Conservation (phyloP, 2,329 filamentous ascomycete species). For the Beauveria scarabaeidicola region DNA sequence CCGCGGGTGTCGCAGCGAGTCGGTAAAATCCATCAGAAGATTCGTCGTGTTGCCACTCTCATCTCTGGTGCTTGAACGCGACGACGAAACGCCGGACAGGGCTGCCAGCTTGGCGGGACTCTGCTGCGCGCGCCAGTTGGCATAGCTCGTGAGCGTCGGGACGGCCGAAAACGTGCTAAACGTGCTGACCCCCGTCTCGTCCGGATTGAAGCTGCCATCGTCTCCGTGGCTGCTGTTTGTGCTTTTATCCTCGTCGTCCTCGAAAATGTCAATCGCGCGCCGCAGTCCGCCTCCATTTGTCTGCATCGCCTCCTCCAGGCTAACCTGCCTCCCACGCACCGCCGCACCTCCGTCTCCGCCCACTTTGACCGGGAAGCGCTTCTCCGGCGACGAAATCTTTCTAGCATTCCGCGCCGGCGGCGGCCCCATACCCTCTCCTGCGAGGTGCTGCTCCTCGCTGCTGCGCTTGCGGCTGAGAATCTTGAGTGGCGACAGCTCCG, state of each 20-base stretch:
- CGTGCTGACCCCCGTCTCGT: slow-evolving; percentile 70
- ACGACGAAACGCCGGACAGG: slow-evolving; percentile 28
- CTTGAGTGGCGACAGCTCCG: slow-evolving; percentile 49
- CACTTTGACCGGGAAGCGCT: slow-evolving; percentile 54
- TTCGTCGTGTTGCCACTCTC: slow-evolving; percentile 61
- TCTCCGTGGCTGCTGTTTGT: slow-evolving; percentile 22
- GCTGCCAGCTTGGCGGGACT: slow-evolving; percentile 48
- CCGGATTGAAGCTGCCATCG: slow-evolving; percentile 36
- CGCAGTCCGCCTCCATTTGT: slow-evolving; percentile 44
- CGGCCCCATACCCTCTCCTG: slow-evolving; percentile 14
- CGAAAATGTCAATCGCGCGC: slow-evolving; percentile 54
- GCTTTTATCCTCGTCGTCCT: slow-evolving; percentile 37
- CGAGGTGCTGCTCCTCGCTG: slow-evolving; percentile 16
- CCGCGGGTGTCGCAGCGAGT: slow-evolving; percentile 50
- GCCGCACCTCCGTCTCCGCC: slow-evolving; percentile 22
- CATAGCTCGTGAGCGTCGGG: slow-evolving; percentile 78
- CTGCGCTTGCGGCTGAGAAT: slow-evolving; percentile 31
- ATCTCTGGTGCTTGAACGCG: slow-evolving; percentile 24
- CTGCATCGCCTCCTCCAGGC: slow-evolving; percentile 44
- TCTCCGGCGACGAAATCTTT: slow-evolving; percentile 40
- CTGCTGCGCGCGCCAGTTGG: slow-evolving; percentile 52
- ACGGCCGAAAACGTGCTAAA: slow-evolving; percentile 87
- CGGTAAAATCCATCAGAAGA: slow-evolving; percentile 79
- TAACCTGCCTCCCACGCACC: slow-evolving; percentile 29
- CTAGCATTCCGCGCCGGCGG: slow-evolving; percentile 35